Conservation (phyloP, 176 grass and related monocot species). For the Aegilops umbellulata region DNA sequence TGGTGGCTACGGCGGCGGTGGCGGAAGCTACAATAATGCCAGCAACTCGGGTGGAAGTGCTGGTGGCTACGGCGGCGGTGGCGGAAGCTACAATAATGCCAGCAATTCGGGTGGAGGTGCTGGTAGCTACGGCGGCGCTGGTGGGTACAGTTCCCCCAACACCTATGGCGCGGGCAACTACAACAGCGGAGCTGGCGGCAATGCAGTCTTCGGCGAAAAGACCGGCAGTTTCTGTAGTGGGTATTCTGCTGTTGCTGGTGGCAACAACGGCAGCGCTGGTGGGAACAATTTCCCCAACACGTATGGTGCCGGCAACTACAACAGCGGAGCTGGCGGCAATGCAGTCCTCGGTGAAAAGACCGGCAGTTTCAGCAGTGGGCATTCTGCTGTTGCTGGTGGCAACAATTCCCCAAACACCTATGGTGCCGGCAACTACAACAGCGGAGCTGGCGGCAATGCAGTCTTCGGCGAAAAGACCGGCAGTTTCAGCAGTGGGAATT, state of each 20-base stretch:
- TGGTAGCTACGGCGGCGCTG: conserved; percentile 1
- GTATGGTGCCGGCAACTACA: not conserved
- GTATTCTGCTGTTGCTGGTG: not conserved
- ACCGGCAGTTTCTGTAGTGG: not conserved
- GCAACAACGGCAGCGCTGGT: not conserved
- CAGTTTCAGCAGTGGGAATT: conserved; percentile 1
- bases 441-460: not conserved
- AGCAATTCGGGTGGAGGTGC: not conserved
- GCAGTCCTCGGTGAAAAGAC: not conserved
- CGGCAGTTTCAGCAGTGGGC: not conserved
- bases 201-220: not conserved
- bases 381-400: not conserved
- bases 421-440: not conserved
- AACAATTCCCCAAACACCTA: not conserved
- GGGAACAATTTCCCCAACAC: not conserved
- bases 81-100: not conserved
- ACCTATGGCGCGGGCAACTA: not conserved
- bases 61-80: not conserved
- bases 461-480: not conserved
- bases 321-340: not conserved
- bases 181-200: not conserved
- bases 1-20: not conserved
- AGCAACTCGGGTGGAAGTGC: not conserved
- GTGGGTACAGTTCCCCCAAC: not conserved
- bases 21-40: not conserved